Conservation (phyloP, 176 grass and related monocot genomes). For the Aegilops umbellulata region DNA sequence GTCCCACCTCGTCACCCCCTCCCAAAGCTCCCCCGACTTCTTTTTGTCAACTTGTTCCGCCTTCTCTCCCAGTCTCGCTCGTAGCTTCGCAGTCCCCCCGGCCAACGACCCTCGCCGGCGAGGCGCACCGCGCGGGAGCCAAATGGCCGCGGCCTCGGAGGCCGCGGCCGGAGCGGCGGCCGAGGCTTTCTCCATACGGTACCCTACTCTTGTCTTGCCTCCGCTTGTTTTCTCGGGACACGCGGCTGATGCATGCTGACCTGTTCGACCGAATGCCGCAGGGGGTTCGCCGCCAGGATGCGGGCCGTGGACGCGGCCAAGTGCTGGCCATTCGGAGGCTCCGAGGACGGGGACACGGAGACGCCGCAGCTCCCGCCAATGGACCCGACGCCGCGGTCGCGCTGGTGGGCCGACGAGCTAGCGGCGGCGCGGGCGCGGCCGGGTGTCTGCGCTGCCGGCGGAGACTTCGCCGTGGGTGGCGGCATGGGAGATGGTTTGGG, state of each 20-base stretch:
- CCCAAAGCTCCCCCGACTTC: no score
- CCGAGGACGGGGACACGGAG: not conserved
- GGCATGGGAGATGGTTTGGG: not conserved
- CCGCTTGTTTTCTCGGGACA: not conserved
- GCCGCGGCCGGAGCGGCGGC: not conserved
- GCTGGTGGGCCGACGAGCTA: conserved; percentile 49
- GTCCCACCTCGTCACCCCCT: not conserved
- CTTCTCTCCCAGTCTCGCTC: not conserved
- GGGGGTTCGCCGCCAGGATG: conserved; percentile 39
- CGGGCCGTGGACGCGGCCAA: conserved; percentile 36
- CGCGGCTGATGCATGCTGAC: not conserved
- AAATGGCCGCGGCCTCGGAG: conserved; percentile 21
- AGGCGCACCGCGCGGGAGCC: not conserved
- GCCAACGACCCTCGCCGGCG: not conserved
- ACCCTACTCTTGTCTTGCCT: not conserved
- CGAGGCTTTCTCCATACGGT: conserved; percentile 56
- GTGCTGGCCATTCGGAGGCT: conserved; percentile 28
- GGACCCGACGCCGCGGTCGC: conserved; percentile 25
- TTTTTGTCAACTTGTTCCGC: not conserved
- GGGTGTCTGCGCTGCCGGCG: not conserved
- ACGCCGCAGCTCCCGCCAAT: conserved; percentile 27
- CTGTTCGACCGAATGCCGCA: conserved; percentile 20
- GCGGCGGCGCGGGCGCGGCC: conserved; percentile 7
- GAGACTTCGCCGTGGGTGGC: not conserved
- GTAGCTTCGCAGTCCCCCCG: not conserved